These are phyloP conservation scores for Fusarium sp. DNA, from an alignment of 2,329 filamentous ascomycete genomes.

Conservation along the genomic window DNA sequence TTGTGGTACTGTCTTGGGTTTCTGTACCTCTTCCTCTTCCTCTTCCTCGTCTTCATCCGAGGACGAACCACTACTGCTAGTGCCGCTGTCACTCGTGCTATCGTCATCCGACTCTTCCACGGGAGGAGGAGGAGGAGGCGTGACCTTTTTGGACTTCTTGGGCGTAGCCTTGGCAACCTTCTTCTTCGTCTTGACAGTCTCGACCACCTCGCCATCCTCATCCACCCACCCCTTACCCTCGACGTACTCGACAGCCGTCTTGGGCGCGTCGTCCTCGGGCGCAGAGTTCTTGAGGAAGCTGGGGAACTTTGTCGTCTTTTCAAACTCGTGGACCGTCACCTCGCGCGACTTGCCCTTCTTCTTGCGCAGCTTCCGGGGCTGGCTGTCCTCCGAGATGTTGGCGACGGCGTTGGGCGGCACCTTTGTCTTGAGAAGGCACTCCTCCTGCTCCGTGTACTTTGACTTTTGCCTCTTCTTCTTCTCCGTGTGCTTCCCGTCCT, in stretches of 20 bases:
- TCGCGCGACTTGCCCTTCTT: constrained; percentile 63
- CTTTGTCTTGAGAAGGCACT: constrained; percentile 86
- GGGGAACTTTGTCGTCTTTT: constrained; percentile 83
- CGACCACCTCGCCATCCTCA: constrained; percentile 78
- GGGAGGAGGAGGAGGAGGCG: constrained; percentile 30
- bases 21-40: constrained; percentile 17
- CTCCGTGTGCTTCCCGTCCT: constrained; percentile 63
- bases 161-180: constrained; percentile 27
- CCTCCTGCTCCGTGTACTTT: constrained; percentile 82
- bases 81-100: constrained; percentile 45
- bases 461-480: constrained; percentile 72
- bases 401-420: constrained; percentile 64
- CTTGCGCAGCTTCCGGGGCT: constrained; percentile 65
- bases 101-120: constrained; percentile 45
- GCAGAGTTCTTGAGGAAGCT: constrained; percentile 75
- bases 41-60: constrained; percentile 48
- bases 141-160: constrained; percentile 37
- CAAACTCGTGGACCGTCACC: constrained; percentile 87
- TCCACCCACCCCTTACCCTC: constrained; percentile 93
- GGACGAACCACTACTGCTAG: constrained; percentile 49
- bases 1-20: constrained; percentile 13
- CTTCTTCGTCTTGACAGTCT: constrained; percentile 60
- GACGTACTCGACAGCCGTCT: constrained; percentile 70
- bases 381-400: constrained; percentile 54
- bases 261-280: constrained; percentile 40